Evolutionary conservation across 805 yeast genomes (phyloP).

Genomic region (Barnettozyma pratensis): DNA sequence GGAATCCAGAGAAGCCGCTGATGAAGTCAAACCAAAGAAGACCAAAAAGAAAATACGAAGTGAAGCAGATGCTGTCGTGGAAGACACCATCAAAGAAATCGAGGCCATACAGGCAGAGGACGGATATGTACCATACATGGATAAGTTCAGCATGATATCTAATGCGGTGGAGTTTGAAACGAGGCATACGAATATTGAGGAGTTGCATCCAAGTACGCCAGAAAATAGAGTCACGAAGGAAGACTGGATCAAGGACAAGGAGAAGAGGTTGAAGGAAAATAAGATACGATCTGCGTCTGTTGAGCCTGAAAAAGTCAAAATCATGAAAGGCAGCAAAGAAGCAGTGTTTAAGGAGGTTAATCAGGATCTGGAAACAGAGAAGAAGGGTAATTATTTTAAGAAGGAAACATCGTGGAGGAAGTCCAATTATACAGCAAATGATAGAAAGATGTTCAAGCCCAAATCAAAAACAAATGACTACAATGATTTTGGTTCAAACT

Average conservation of each 20-base stretch:
- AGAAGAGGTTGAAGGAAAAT: neutral
- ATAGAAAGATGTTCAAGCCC: too few species aligned
- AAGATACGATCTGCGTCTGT: neutral
- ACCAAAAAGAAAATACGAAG: too few species aligned
- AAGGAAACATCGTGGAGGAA: too few species aligned
- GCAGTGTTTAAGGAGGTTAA: neutral
- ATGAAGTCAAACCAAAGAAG: neutral
- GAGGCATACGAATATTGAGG: constrained; percentile 12
- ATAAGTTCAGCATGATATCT: constrained; percentile 10
- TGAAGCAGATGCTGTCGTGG: neutral
- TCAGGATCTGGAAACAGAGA: too few species aligned
- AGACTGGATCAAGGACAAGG: constrained; percentile 12
- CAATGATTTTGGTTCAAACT: too few species aligned
- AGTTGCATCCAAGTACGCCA: constrained; percentile 12
- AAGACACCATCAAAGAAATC: neutral
- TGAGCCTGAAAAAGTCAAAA: neutral
- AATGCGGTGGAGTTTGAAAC: constrained; percentile 9
- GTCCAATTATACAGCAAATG: too few species aligned
- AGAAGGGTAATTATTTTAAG: too few species aligned
- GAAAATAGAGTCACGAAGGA: constrained; percentile 7
- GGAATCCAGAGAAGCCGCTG: neutral
- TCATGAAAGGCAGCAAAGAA: neutral
- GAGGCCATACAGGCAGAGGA: neutral
- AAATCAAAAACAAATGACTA: too few species aligned
- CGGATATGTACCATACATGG: constrained; percentile 1